These are phyloP conservation scores for Pseudopithomyces chartarum DNA, from an alignment of 2,329 filamentous ascomycete genomes.

Conservation along the genomic window DNA sequence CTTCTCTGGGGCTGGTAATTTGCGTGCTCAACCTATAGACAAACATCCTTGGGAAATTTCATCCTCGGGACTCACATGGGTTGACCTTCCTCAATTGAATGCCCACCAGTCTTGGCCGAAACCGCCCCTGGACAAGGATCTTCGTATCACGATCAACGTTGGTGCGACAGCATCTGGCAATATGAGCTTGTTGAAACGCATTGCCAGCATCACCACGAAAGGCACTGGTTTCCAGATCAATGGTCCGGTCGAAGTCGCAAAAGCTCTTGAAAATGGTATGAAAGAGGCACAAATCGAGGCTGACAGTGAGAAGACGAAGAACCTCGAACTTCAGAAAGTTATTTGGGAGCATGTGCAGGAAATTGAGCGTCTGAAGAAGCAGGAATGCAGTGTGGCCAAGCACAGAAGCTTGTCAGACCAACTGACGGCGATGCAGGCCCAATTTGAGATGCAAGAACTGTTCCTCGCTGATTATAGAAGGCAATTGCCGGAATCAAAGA, in stretches of 20 bases:
- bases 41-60: too few relatives aligned
- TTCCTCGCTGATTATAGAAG: conserved; percentile 4
- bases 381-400: background rate
- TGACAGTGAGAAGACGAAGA: background rate
- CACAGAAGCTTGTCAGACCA: conserved; percentile 17
- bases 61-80: too few relatives aligned
- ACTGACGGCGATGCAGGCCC: conserved; percentile 13
- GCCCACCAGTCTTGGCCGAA: background rate
- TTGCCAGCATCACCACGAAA: conserved; percentile 11
- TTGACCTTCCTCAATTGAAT: background rate
- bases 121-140: background rate
- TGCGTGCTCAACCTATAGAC: too few relatives aligned
- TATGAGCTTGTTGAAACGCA: conserved; percentile 12
- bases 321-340: background rate
- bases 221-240: conserved; percentile 14
- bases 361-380: background rate
- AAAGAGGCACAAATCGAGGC: conserved; percentile 6
- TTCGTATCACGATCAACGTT: conserved; percentile 18
- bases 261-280: conserved; percentile 13
- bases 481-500: background rate
- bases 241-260: conserved; percentile 11
- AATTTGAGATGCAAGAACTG: conserved; percentile 10
- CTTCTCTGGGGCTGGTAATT: too few relatives aligned
- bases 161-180: conserved; percentile 5
- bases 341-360: background rate